Evolutionary conservation across 495 filamentous ascomycete genomes (phyloP), one percentile per base, ranked within the genome.

Genomic region (Usnea hakonensis): DNA sequence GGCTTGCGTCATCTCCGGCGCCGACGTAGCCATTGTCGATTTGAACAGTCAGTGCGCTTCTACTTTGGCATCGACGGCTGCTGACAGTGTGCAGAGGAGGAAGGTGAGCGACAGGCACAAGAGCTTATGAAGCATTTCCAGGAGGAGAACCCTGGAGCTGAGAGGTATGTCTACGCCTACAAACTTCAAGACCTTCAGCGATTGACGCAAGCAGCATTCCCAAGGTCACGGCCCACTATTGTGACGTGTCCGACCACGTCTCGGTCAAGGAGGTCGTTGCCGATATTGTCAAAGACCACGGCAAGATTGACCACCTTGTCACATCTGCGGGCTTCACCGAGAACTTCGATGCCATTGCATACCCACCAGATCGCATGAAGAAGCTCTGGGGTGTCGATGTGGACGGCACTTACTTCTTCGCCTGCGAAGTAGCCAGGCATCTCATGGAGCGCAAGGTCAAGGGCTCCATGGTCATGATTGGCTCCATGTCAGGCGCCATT

Each of bases 251-350:
- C 13, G 81, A 85, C 65, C 83, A 85, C 14, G 82, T 83, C 30
- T 92, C 90, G 3, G 91, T 97, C 57, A 85, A 87, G 50, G 66
- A 73, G 17, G 85, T 85, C 63, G 78, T 96, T 46, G 77, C 79
- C 36, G 88, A 90, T 59, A 84, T 96, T 62, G 69, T 88, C 37
- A 71, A 77, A 43, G 77, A 83, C 60, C 90, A 95, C 72, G 87
- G 87, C 70, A 83, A 85, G 69, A 88, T 97, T 70, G 92, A 97
- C 75, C 85, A 87, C 72, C 84, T 98, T 35, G 92, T 98, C 62
- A 97, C 93, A 32, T 95, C 92, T 10, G 94, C 94, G 35, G 94
- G 94, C 9, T 95, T 97, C 78, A 91, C 89, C 10, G 94, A 98
- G 77, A 97, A 97, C 76, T 95, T 91, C 70, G 86, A 91, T 65